Evolutionary conservation across 352 stramenopile species (phyloP).

Genomic region (Phytophthora pinifolia): DNA sequence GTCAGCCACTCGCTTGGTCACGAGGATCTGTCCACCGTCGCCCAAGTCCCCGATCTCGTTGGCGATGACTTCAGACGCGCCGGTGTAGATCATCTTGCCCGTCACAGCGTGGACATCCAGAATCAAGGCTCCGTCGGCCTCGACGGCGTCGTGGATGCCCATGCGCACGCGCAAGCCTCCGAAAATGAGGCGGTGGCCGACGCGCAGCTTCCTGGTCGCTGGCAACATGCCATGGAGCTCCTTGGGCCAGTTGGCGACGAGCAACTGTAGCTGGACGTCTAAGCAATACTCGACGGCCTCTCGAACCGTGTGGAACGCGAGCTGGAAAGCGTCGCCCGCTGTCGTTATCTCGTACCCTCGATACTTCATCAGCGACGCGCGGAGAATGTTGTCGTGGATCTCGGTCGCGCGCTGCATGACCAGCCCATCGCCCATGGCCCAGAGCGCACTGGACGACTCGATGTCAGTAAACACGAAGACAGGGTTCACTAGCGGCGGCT

Average conservation of each 20-base stretch:
- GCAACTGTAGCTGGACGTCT: conserved; percentile 54
- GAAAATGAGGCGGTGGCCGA: conserved; percentile 47
- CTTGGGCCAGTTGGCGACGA: conserved; percentile 56
- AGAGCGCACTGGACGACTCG: conserved; percentile 61
- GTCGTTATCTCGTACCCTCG: conserved; percentile 69
- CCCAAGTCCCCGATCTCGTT: conserved; percentile 59
- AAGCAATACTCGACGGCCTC: conserved; percentile 66
- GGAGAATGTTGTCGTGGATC: conserved; percentile 61
- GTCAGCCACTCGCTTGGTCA: conserved; percentile 51
- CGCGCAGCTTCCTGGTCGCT: conserved; percentile 40
- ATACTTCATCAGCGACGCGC: conserved; percentile 51
- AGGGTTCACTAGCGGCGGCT: conserved; percentile 45
- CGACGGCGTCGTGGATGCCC: conserved; percentile 57
- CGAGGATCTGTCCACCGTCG: conserved; percentile 53
- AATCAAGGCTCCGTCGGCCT: conserved; percentile 44
- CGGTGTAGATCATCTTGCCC: conserved; percentile 62
- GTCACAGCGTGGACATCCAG: conserved; percentile 52
- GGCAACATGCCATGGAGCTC: conserved; percentile 47
- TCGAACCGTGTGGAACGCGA: conserved; percentile 61
- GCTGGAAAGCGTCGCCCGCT: conserved; percentile 53
- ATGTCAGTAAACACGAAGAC: conserved; percentile 77
- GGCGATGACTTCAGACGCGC: conserved; percentile 51
- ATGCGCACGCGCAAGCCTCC: conserved; percentile 55
- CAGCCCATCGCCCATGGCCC: conserved; percentile 40
- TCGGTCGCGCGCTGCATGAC: conserved; percentile 55